Evolutionary conservation across 164 flowering plant species (phyloP), one percentile per base, ranked within the genome.

Genomic region (Vitis rotundifolia): DNA sequence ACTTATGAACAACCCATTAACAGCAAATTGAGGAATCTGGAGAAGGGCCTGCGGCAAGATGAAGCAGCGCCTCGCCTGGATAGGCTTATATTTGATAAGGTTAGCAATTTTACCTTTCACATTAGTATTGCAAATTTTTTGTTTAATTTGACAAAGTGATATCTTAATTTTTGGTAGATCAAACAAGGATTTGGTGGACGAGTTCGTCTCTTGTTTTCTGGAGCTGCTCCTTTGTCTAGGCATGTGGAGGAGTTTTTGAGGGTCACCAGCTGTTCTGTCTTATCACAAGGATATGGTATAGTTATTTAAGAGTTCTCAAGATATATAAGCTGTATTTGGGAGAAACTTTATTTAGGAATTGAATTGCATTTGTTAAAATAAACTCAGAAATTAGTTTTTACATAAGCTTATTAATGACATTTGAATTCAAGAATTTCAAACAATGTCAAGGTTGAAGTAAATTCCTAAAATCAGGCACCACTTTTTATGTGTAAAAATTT

Each of bases 201-300:
- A 59, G 88, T 94, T 50, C 91, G 93, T 49, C 61, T 88, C 55
- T 64, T 91, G 75, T 67, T 90, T 69, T 90, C 97, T 60, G 98
- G 97, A 71, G 97, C 94, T 69, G 98, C 98, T 53, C 98, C 98
- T 60, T 73, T 93, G 73, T 85, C 94, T 26, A 81, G 68, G 31
- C 93, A 91, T 62, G 82, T 91, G 28, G 95, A 93, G 68, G 98
- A 93, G 68, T 93, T 93, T 75, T 72, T 93, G 68, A 85, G 95
- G 77, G 93, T 93, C 59, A 76, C 91, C 51, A 73, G 84, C 59
- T 82, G 97, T 75, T 70, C 89, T 49, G 76, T 80, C 48, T 51
- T 96, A 54, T 78, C 86, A 47, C 99, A 96, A 79, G 99, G 98
- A 79, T 96, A 96, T 82, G 99, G 98, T 96, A 87, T 64, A 69